Percentiles rank a stretch among this genome's conserved stretches.
phyloP scores from a whole-genome alignment of 164 flowering plant genomes.

The Hamamelis virginiana region DNA sequence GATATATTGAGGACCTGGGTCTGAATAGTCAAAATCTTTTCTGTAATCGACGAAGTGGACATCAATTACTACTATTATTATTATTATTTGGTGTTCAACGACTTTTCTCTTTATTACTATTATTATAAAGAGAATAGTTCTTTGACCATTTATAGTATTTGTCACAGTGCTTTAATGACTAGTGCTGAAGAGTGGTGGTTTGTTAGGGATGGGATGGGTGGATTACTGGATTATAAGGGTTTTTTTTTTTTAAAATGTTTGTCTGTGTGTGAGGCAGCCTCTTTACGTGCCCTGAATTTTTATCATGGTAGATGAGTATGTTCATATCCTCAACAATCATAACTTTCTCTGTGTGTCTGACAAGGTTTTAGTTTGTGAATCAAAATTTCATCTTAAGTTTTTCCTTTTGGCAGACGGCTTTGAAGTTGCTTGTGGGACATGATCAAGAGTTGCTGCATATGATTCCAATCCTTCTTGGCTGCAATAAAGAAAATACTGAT shows the following conservation, averaged over 20 bases:
- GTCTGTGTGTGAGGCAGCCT: no score
- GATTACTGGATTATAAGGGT: no score
- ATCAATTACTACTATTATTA: no score
- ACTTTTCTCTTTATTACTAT: no score
- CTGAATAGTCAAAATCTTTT: no score
- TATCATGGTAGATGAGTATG: background rate
- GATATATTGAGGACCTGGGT: background rate
- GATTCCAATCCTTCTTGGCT: constrained; percentile 71
- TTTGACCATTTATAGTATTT: no score
- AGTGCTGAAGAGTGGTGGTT: background rate
- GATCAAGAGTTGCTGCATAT: constrained; percentile 58
- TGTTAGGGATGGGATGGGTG: background rate
- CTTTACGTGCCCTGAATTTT: no score
- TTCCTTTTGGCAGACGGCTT: constrained; percentile 49
- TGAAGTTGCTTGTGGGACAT: constrained; percentile 70
- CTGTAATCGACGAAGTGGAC: no score
- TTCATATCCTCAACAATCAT: background rate
- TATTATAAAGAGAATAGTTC: no score
- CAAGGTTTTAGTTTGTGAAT: background rate
- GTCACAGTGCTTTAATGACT: no score
- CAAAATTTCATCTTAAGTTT: background rate
- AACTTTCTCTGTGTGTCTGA: background rate
- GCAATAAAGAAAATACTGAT: constrained; percentile 27
- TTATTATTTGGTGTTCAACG: background rate
- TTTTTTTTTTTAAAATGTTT: no score